Base-by-base conservation (phyloP, 2,329 filamentous ascomycete species). In the Diaporthe caulivora region DNA sequence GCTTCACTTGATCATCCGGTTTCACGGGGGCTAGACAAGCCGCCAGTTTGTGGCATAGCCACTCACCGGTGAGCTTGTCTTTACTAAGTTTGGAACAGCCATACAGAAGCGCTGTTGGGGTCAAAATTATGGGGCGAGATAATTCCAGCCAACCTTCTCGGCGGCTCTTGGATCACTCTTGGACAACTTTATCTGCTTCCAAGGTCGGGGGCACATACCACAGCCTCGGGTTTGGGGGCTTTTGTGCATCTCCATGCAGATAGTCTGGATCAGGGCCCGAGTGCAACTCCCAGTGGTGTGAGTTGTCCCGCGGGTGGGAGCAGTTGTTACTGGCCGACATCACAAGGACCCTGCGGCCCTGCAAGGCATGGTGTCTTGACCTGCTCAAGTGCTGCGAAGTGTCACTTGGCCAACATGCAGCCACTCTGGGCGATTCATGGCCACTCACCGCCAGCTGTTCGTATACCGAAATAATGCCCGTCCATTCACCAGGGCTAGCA, bases 401-500 rank as follows among this genome's bases (percentile, higher is more conserved):
- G 15, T 53, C 21, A 53, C 62, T 67, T 67, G 62, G 62, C 62
- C 62, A 18, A 29, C 26, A 53, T 67, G 62, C 62, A 67, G 47
- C 62, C 62, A 51, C 62, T 17, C 62, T 67, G 15, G 62, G 62
- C 62, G 10, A 18, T 15, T 26, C 62, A 67, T 2, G 62, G 47
- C 62, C 62, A 67, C 62, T 67, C 31, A 53, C 31, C 31, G 47
- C 47, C 29, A 67, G 62, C 62, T 67, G 62, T 29, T 53, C 62
- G 62, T 67, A 67, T 53, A 40, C 62, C 62, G 47, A 67, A 67
- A 67, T 53, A 53, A 67, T 53, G 62, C 51, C 51, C 24, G 15
- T 29, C 62, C 62, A 15, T 18, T 11, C 29, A 24, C 21, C n/a
- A 3, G 29, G 62, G 31, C 47, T 53, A 53, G 31, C 15, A 51